phyloP scores from a whole-genome alignment of 495 filamentous ascomycete species.

The Xylaria curta region DNA sequence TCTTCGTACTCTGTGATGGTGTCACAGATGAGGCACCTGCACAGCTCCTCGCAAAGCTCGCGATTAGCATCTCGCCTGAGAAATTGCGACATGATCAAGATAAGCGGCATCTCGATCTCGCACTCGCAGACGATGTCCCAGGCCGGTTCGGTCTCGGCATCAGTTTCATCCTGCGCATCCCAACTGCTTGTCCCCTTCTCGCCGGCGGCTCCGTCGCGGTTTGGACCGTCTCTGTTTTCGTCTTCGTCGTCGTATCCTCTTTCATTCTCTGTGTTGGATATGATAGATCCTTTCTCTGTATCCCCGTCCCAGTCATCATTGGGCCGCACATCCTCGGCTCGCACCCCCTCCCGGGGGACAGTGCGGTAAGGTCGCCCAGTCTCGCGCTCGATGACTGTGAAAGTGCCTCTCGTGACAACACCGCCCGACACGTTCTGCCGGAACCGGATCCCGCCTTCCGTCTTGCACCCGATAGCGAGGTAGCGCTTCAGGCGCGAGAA shows the following conservation, averaged over 20 bases:
- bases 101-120: constrained; percentile 25
- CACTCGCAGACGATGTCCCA: constrained; percentile 26
- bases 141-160: background rate
- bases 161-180: constrained; percentile 23
- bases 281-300: constrained; percentile 21
- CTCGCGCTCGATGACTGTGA: constrained; percentile 6
- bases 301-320: constrained; percentile 15
- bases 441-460: constrained; percentile 25
- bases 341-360: background rate
- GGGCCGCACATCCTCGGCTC: background rate
- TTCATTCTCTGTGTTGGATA: background rate
- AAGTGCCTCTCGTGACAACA: constrained; percentile 17
- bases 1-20: background rate
- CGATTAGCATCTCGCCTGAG: constrained; percentile 21
- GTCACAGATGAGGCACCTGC: constrained; percentile 9
- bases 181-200: constrained; percentile 4
- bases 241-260: background rate
- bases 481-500: constrained; percentile 28
- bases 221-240: background rate
- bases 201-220: background rate
- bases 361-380: constrained; percentile 5
- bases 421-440: constrained; percentile 24
- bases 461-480: constrained; percentile 26
- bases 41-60: constrained; percentile 23
- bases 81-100: constrained; percentile 15